phyloP scores from a whole-genome alignment of 2,329 filamentous ascomycete genomes.

The Aureobasidium sp. region DNA sequence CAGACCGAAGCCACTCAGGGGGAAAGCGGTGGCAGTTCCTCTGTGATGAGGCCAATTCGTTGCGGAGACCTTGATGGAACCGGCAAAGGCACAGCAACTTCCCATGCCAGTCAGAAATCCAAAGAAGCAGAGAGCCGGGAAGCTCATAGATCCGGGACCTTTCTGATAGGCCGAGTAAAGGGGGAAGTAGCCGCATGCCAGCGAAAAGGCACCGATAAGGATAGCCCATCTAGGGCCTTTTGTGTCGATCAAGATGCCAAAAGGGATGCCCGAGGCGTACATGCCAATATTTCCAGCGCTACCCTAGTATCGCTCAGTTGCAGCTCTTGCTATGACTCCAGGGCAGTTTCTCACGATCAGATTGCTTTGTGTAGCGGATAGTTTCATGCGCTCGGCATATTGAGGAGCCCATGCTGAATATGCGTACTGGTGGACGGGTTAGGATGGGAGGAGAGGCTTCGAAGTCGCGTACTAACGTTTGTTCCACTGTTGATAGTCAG shows the following conservation, averaged over 20 bases:
- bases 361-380: slow-evolving; percentile 90
- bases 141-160: slow-evolving; percentile 50
- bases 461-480: slow-evolving; percentile 54
- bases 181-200: slow-evolving; percentile 77
- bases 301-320: slow-evolving; percentile 31
- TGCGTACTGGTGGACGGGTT: slow-evolving; percentile 61
- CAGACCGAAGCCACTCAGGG: slow-evolving; percentile 83
- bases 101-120: slow-evolving; percentile 80
- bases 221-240: slow-evolving; percentile 74
- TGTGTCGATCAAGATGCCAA: slow-evolving; percentile 78
- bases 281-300: slow-evolving; percentile 83
- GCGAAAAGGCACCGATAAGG: slow-evolving; percentile 61
- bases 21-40: slow-evolving; percentile 89
- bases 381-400: slow-evolving; percentile 75
- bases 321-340: slow-evolving; percentile 17
- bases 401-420: slow-evolving; percentile 98
- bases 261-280: slow-evolving; percentile 83
- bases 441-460: not conserved
- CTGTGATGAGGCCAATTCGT: slow-evolving; percentile 87
- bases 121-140: slow-evolving; percentile 64
- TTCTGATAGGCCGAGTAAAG: slow-evolving; percentile 70
- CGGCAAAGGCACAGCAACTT: slow-evolving; percentile 83
- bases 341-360: slow-evolving; percentile 57
- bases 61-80: slow-evolving; percentile 74
- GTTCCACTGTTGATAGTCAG: slow-evolving; percentile 49